Evolutionary conservation across 78 protist genomes (phyloP).

Genomic region (Pelomyxa schiedti): DNA sequence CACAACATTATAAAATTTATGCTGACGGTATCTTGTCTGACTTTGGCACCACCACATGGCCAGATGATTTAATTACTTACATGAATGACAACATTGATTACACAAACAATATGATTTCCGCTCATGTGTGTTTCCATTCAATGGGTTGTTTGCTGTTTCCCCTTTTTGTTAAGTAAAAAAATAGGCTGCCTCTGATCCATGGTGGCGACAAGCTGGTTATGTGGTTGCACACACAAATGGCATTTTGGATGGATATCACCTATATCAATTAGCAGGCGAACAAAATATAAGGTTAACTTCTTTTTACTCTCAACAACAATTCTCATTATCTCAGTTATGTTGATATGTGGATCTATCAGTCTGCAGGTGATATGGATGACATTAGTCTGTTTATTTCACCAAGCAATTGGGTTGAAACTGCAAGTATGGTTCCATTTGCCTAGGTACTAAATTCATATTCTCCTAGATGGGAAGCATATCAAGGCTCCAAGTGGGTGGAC

Average conservation of each 20-base stretch:
- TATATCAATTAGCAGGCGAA: background rate
- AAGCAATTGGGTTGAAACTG: no score
- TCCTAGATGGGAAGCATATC: no score
- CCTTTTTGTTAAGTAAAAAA: no score
- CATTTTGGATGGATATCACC: background rate
- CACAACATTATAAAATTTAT: background rate
- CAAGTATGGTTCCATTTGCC: no score
- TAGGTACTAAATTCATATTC: no score
- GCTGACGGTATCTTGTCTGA: background rate
- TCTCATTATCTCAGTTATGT: no score
- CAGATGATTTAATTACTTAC: background rate
- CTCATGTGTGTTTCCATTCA: no score
- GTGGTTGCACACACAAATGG: background rate
- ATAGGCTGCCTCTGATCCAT: background rate
- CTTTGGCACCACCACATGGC: background rate
- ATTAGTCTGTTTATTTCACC: background rate
- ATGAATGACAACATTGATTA: background rate
- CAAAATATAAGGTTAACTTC: background rate
- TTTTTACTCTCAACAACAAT: no score
- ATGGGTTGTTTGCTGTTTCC: no score
- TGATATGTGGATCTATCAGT: background rate
- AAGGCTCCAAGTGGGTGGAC: no score
- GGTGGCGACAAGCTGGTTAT: background rate
- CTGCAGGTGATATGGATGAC: background rate
- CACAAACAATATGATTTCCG: background rate